Base-by-base conservation (phyloP, 148 eudicot species). In the Vaccinium corymbosum region DNA sequence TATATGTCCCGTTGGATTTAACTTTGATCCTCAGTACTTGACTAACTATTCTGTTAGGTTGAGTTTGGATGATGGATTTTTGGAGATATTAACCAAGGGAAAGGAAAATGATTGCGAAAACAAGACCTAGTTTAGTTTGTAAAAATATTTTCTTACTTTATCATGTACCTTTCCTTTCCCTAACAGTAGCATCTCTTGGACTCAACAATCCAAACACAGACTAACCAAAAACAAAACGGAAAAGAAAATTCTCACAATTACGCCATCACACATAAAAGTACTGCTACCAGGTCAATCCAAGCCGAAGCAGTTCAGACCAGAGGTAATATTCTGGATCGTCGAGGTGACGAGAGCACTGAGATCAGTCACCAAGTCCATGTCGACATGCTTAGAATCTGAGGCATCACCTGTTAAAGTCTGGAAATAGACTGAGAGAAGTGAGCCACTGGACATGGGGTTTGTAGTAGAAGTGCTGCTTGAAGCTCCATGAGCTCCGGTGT, bases 351-450 rank as follows among this genome's bases (percentile, higher is more conserved):
- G 81, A 64, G 71, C 68, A 25, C 80, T 68, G 38, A 84, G 87
- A 13, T 50, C 80, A 3, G 85, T 56, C n/a, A 86, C 71, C 5
- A 79, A 32, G 25, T 81, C 78, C 84, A 78, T 51, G 46, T 52
- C 49, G 32, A 80, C 59, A 68, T 87, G 76, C 25, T 90, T 76
- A 2, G 80, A 42, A 19, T 78, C 7, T 2, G 80, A 35, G 62
- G 1, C 70, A 25, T 42, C 46, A 56, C 70, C 72, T 3, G 80
- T 85, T 32, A 90, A 61, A 35, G 88, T 79, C 71, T 92, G 94
- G 74, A 89, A 88, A 14, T 83, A 91, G 29, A 87, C 81, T 7
- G 92, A 90, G 1, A 92, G 46, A 17, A 90, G 42, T n/a, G 91
- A 88, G 17, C 94, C 91, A 52, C 84, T 50, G 4, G 79, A 68